Evolutionary conservation across 148 eudicot species (phyloP).

Genomic region (Diospyros lotus): DNA sequence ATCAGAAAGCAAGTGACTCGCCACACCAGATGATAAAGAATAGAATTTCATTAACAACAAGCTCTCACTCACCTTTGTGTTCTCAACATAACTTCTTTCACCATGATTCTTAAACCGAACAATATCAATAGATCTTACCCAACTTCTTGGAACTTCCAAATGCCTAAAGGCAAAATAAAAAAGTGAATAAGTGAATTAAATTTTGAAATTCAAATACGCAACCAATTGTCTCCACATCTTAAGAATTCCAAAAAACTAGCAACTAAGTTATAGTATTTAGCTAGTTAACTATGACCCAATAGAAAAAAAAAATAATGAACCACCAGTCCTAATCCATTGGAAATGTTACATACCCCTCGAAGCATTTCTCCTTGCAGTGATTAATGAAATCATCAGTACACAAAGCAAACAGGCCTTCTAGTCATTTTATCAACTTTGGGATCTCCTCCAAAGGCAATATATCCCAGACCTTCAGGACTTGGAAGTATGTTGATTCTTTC

Average conservation of each 20-base stretch:
- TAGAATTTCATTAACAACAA: constrained; percentile 60
- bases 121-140: constrained; percentile 38
- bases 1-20: too few species aligned
- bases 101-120: constrained; percentile 21
- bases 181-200: neutral
- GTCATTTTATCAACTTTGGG: constrained; percentile 31
- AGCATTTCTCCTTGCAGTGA: constrained; percentile 34
- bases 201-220: too few species aligned
- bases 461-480: constrained; percentile 24
- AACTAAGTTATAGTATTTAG: neutral
- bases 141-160: constrained; percentile 46
- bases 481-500: constrained; percentile 15
- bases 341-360: neutral
- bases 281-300: neutral
- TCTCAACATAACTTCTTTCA: constrained; percentile 14
- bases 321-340: too few species aligned
- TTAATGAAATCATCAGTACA: constrained; percentile 42
- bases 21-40: constrained; percentile 37
- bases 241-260: too few species aligned
- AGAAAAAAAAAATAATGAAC: too few species aligned
- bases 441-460: constrained; percentile 29
- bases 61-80: constrained; percentile 40
- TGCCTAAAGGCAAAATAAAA: constrained; percentile 23
- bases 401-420: constrained; percentile 5
- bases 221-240: too few species aligned